These are phyloP conservation scores for Tuber indicum DNA, from an alignment of 495 filamentous ascomycete species.

Conservation along the genomic window DNA sequence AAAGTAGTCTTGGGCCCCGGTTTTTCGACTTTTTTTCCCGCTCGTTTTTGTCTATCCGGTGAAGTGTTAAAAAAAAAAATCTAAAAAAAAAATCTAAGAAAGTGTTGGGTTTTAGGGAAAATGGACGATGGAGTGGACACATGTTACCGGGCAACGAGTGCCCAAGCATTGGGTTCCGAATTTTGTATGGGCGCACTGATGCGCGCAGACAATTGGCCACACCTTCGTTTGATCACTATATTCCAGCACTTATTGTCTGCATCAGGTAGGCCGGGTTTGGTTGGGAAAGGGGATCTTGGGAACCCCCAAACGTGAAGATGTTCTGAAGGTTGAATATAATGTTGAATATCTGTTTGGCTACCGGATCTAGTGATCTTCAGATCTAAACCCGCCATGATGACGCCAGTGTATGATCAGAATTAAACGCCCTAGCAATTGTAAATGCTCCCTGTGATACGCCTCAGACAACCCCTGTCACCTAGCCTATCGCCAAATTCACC, in stretches of 20 bases:
- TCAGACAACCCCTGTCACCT: not conserved
- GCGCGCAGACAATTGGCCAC: not conserved
- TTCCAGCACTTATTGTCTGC: not conserved
- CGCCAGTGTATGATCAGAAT: not conserved
- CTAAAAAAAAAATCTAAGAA: not conserved
- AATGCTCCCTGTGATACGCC: not conserved
- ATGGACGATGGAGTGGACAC: not conserved
- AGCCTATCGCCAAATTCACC: not conserved
- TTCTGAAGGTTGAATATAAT: not conserved
- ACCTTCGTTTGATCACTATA: not conserved
- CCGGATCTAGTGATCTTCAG: not conserved
- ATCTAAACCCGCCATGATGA: not conserved
- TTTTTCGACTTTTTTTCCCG: conserved; percentile 1
- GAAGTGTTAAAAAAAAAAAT: not conserved
- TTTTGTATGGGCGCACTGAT: not conserved
- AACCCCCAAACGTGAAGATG: not conserved
- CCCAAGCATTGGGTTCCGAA: not conserved
- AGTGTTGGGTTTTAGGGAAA: not conserved
- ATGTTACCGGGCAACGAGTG: not conserved
- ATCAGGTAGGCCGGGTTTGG: not conserved
- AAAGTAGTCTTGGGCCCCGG: conserved; percentile 1
- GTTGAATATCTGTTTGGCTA: not conserved
- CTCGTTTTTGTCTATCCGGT: not conserved
- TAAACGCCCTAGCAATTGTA: not conserved
- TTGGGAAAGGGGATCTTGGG: not conserved